Evolutionary conservation across 140 eudicot genomes (phyloP), one percentile per base, ranked within the genome.

Genomic region (Anethum foeniculum): DNA sequence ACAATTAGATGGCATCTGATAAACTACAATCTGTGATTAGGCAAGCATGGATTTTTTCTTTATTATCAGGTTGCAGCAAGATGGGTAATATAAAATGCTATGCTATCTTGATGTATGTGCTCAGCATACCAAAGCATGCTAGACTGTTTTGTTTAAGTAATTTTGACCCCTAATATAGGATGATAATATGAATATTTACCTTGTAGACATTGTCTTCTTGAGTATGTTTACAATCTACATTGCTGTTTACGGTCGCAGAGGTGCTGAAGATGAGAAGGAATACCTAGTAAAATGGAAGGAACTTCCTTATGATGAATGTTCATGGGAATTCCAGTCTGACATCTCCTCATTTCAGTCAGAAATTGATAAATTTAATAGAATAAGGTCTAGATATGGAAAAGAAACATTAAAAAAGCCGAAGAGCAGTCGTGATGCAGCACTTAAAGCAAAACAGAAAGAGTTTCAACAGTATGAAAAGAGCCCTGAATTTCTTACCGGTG

Each of bases 231-330:
- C 74, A 68, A 14, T 32, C 74, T 68, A 68, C 74, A 68, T 68
- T 30, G 41, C 48, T 54, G 69, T 75, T 46, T 81, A 64, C 52
- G 67, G 46, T 84, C 30, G 60, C 85, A 96, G 99, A 89, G 96
- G 88, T 47, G 88, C 67, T 7, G 93, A 85, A 44, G 96, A 86
- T 18, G 93, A 89, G 73, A 96, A 91, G 89, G 97, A 96, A 85
- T 96, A 96, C 89, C 81, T 85, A 46, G 99, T 96, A 39, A 96
- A 96, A 78, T 96, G 97, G 97, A 96, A 88, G 80, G 98, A 96
- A 58, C 98, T 96, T 81, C 71, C 83, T 18, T 93, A 96, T 76
- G 99, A 96, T 83, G 99, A 96, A 86, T 96, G 99, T 85, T 88
- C 82, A 74, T 96, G 99, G 99, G 99, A 96, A 85, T 88, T 87